phyloP scores from a whole-genome alignment of 2,329 filamentous ascomycete species.

The Penicillium corylophilum region DNA sequence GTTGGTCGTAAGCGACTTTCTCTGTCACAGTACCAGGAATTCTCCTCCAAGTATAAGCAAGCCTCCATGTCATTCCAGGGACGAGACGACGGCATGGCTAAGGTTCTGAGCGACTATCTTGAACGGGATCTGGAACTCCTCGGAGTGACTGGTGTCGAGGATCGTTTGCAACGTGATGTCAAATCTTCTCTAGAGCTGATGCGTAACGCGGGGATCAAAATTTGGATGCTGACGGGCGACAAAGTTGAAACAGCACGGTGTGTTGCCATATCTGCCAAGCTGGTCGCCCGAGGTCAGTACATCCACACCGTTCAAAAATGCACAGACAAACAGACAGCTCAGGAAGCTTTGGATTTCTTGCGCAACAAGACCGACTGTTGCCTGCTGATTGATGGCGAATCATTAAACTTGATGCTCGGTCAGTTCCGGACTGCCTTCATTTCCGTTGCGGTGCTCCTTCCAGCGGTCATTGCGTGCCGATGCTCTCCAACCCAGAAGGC shows the following conservation, averaged over 20 bases:
- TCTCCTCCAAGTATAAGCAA: slow-evolving; percentile 70
- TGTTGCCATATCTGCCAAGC: slow-evolving; percentile 90
- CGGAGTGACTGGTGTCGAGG: slow-evolving; percentile 96
- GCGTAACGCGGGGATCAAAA: slow-evolving; percentile 96
- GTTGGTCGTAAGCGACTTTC: slow-evolving; percentile 90
- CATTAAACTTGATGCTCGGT: slow-evolving; percentile 75
- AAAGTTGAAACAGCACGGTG: slow-evolving; percentile 97
- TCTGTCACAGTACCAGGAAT: slow-evolving; percentile 74
- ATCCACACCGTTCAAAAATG: slow-evolving; percentile 90
- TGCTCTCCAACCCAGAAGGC: slow-evolving; percentile 98
- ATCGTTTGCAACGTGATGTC: slow-evolving; percentile 92
- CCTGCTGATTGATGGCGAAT: slow-evolving; percentile 92
- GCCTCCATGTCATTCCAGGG: slow-evolving; percentile 77
- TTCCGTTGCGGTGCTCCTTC: slow-evolving; percentile 78
- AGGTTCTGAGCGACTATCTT: slow-evolving; percentile 74
- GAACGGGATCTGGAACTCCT: slow-evolving; percentile 88
- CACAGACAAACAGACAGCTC: slow-evolving; percentile 77
- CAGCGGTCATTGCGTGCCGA: slow-evolving; percentile 91
- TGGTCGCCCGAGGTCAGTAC: slow-evolving; percentile 90
- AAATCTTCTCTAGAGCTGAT: slow-evolving; percentile 93
- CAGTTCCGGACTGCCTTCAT: slow-evolving; percentile 86
- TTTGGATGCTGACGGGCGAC: slow-evolving; percentile 99
- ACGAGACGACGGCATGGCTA: slow-evolving; percentile 78
- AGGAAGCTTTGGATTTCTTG: slow-evolving; percentile 85
- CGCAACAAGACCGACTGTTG: slow-evolving; percentile 82